Base-by-base conservation (phyloP, 768 basidiomycete genomes). In the Lanmaoa rubissima region DNA sequence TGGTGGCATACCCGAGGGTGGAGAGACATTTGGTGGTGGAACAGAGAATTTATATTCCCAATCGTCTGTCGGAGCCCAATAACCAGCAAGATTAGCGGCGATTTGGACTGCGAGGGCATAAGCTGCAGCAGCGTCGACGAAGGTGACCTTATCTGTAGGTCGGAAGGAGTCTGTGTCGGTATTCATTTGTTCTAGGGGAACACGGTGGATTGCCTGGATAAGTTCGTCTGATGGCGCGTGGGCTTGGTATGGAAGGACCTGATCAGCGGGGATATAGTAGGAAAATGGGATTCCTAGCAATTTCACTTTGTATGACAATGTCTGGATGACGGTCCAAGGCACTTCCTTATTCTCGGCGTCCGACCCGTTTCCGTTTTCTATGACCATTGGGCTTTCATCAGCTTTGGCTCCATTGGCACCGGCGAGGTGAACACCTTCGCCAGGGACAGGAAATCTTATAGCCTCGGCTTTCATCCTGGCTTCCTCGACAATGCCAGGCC, bases 211-310 rank as follows among this genome's bases (percentile, higher is more conserved):
- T 26, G 77, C 75, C 4, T 72, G 63, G 16, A 90, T 76, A 36
- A 90, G 76, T 1, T 76, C 76, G 6, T 76, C 69, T 1, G 82
- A 70, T 8, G 84, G 84, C 5, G 78, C 73, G 58, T 89, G 79
- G 2, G 87, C 85, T 64, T 87, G 87, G 64, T 92, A 92, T 28
- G 91, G 91, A 5, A 93, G 76, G 4, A 91, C 80, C 52, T 79
- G 76, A 16, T 78, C 73, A 59, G 87, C 89, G 7, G 76, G 73
- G 36, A 85, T 71, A 57, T 76, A 67, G 52, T 78, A 75, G 10
- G 78, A 73, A 53, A 77, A 77, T 3, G 78, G 75, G 35, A 87
- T 76, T 28, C 79, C 86, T 19, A 92, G 75, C 14, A 93, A 74
- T 63, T 85, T 84, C 52, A 92, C 76, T 64, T 82, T 85, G 73